Evolutionary conservation across 1,139 yeast genomes (phyloP).

Genomic region (Candida glucosophila): DNA sequence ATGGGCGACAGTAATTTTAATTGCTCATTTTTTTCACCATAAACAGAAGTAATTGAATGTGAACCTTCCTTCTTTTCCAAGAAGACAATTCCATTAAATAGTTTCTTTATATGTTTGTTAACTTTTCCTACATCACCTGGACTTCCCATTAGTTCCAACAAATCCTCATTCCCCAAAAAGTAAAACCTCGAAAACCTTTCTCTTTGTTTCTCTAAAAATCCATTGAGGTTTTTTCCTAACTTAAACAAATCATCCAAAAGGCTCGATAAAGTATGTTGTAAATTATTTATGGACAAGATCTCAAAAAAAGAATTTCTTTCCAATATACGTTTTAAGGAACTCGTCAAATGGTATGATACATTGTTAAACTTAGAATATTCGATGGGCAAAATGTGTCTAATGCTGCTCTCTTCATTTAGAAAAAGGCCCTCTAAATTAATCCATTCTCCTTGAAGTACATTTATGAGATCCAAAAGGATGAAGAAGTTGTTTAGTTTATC

Average conservation of each 20-base stretch:
- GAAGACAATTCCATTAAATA: constrained; percentile 60
- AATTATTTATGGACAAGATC: constrained; percentile 43
- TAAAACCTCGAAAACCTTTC: constrained; percentile 74
- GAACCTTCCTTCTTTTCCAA: constrained; percentile 31
- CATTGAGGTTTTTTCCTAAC: constrained; percentile 62
- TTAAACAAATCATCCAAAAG: constrained; percentile 33
- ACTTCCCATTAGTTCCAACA: constrained; percentile 74
- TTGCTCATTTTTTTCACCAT: constrained; percentile 58
- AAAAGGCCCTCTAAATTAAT: constrained; percentile 78
- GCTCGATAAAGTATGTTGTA: constrained; percentile 39
- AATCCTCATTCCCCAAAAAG: constrained; percentile 86
- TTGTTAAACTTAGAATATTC: constrained; percentile 65
- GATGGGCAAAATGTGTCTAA: constrained; percentile 54
- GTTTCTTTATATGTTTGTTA: constrained; percentile 57
- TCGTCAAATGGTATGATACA: constrained; percentile 53
- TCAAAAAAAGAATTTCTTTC: constrained; percentile 51
- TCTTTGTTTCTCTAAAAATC: constrained; percentile 75
- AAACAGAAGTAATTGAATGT: constrained; percentile 36
- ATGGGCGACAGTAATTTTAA: constrained; percentile 39
- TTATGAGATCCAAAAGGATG: constrained; percentile 59
- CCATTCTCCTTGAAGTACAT: constrained; percentile 87
- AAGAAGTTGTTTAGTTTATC: constrained; percentile 43
- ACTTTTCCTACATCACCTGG: constrained; percentile 40
- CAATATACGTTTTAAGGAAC: constrained; percentile 42
- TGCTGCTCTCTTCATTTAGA: constrained; percentile 43